Evolutionary conservation across 805 yeast genomes (phyloP).

Genomic region (Saccharomycopsis microspora): DNA sequence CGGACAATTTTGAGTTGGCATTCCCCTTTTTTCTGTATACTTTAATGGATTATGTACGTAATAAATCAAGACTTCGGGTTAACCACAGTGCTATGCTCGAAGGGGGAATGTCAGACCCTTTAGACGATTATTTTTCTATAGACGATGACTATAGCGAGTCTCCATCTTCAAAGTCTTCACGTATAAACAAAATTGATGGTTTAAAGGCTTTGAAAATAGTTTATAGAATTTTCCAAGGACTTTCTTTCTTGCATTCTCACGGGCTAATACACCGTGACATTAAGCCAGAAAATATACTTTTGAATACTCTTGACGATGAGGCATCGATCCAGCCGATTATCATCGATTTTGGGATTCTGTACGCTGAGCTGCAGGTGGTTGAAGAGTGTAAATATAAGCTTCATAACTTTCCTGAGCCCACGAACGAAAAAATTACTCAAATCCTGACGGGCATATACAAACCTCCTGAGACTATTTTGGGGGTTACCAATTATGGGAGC

Average conservation of each 20-base stretch:
- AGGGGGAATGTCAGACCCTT: slow-evolving; percentile 5
- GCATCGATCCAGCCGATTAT: slow-evolving; percentile 24
- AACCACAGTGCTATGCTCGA: slow-evolving; percentile 10
- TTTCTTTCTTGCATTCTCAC: slow-evolving; percentile 42
- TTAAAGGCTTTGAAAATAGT: slow-evolving; percentile 21
- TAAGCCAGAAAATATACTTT: slow-evolving; percentile 52
- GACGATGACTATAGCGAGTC: slow-evolving; percentile 5
- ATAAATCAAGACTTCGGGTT: slow-evolving; percentile 22
- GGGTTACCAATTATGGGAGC: slow-evolving; percentile 38
- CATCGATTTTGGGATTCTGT: slow-evolving; percentile 64
- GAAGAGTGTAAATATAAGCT: slow-evolving; percentile 19
- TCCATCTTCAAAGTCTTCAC: not conserved
- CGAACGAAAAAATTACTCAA: slow-evolving; percentile 7
- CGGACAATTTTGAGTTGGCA: slow-evolving; percentile 27
- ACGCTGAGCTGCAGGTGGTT: slow-evolving; percentile 21
- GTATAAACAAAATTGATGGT: slow-evolving; percentile 7
- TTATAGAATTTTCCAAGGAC: slow-evolving; percentile 29
- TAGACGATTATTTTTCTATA: slow-evolving; percentile 8
- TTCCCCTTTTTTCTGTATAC: slow-evolving; percentile 27
- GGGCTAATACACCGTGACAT: slow-evolving; percentile 71
- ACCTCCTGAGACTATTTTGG: slow-evolving; percentile 65
- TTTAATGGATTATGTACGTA: slow-evolving; percentile 24
- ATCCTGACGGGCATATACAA: slow-evolving; percentile 56
- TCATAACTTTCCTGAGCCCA: slow-evolving; percentile 1
- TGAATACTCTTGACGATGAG: slow-evolving; percentile 21